Evolutionary conservation across 345 rosid genomes (phyloP).

Genomic region (Alliaria petiolata): DNA sequence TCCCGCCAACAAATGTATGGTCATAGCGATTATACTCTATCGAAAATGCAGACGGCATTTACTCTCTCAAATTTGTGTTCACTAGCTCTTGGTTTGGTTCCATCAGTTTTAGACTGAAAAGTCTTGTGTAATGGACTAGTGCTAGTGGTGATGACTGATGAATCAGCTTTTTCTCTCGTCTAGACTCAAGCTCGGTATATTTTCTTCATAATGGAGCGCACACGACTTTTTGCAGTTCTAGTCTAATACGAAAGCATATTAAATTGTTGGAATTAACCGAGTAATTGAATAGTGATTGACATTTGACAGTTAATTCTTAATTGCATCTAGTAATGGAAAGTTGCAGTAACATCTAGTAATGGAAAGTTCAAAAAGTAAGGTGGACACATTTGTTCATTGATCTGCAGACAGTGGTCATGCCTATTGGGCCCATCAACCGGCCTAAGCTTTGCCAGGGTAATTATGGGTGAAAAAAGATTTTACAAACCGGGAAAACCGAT

Average conservation of each 20-base stretch:
- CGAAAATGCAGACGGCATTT: neutral
- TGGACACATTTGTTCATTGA: neutral
- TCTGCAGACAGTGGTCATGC: neutral
- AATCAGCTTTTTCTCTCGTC: neutral
- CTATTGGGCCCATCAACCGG: neutral
- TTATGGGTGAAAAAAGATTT: no score
- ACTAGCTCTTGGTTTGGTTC: neutral
- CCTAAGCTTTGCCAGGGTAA: neutral
- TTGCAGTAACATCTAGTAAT: neutral
- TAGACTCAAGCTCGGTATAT: no score
- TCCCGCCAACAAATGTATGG: neutral
- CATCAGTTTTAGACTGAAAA: neutral
- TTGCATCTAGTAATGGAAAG: neutral
- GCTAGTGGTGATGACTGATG: neutral
- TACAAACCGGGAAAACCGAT: no score
- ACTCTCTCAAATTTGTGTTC: neutral
- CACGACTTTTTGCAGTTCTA: no score
- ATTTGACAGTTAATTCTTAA: neutral
- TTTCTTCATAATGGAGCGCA: no score
- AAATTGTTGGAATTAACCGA: no score
- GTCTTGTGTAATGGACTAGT: no score
- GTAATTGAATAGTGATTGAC: no score
- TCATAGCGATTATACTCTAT: neutral
- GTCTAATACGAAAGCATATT: no score
- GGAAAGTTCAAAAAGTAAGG: no score